These are phyloP conservation scores for Aquilaria agallochum DNA, from an alignment of 441 rosid species.

Conservation along the genomic window DNA sequence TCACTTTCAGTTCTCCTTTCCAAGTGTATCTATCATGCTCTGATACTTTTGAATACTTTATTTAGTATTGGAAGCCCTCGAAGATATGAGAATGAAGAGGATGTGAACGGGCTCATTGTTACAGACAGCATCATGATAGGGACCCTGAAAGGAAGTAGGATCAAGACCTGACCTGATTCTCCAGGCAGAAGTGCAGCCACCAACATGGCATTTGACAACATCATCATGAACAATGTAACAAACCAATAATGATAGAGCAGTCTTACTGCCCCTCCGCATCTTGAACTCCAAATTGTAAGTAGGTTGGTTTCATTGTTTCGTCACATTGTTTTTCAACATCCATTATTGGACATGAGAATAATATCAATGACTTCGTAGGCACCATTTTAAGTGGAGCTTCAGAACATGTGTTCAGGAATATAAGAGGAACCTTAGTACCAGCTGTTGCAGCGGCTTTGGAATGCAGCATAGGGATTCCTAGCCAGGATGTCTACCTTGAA, in stretches of 20 bases:
- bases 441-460: constrained; percentile 34
- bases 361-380: constrained; percentile 17
- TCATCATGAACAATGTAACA: constrained; percentile 16
- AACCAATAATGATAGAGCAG: constrained; percentile 33
- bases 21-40: background rate
- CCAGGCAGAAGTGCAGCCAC: constrained; percentile 26
- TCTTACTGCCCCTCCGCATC: constrained; percentile 24
- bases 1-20: background rate
- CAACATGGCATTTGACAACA: constrained; percentile 27
- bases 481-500: constrained; percentile 38
- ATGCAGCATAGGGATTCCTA: constrained; percentile 45
- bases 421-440: constrained; percentile 49
- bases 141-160: constrained; percentile 52
- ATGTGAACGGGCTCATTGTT: constrained; percentile 39
- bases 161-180: constrained; percentile 50
- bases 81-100: constrained; percentile 28
- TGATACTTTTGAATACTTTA: background rate
- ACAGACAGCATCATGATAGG: constrained; percentile 33
- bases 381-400: constrained; percentile 36
- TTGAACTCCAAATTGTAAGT: constrained; percentile 22
- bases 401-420: constrained; percentile 41
- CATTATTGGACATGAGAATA: background rate
- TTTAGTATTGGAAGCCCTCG: constrained; percentile 60
- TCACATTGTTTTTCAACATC: background rate
- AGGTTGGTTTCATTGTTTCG: too few relatives aligned